Base-by-base conservation (phyloP, 2,329 filamentous ascomycete species). In the Aspergillus oerlinghausenensis region DNA sequence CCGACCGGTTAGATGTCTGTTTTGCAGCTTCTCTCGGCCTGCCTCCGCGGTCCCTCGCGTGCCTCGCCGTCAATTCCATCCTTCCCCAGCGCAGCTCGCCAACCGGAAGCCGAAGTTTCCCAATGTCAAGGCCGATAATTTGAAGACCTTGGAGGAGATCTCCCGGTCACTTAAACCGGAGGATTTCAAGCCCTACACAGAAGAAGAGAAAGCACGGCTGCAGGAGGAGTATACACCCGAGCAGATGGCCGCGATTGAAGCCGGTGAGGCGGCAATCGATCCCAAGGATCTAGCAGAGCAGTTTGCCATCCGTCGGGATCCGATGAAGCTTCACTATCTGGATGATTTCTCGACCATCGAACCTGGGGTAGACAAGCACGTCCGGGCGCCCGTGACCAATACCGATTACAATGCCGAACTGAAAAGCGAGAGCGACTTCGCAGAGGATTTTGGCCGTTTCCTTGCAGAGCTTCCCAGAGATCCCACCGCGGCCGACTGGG, bases 271-370 rank as follows among this genome's bases (percentile, higher is more conserved):
- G 59, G 85, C 88, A 63, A 86, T 97, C 71, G 82, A 88, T 69
- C 78, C 87, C 9, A 80, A 85, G 63, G 90, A 97, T 73, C 71
- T 97, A 70, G 80, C 87, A 45, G 80, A 84, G 35, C 88, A 94
- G 75, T 89, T 87, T 62, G 81, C 84, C 47, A 74, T 89, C 65
- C 86, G 91, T 59, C 81, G 79, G 54, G 92, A 96, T 70, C 82
- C 86, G 8, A 89, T 90, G 79, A 80, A 80, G 53, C 78, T 92
- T 51, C 80, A 84, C 59, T 94, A 96, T 73, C 77, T 93, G 55
- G 92, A 97, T 71, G 90, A 96, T 73, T 88, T 96, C 68, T 84
- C 88, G 58, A 82, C 83, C 56, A 82, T 93, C 61, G 84, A 90
- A 68, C 90, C 91, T 53, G 80, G 90, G 51, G 83, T 94, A 59